Evolutionary conservation across 306 rosid genomes (phyloP), one percentile per base, ranked within the genome.

Genomic region (Hylodesmum podocarpum): DNA sequence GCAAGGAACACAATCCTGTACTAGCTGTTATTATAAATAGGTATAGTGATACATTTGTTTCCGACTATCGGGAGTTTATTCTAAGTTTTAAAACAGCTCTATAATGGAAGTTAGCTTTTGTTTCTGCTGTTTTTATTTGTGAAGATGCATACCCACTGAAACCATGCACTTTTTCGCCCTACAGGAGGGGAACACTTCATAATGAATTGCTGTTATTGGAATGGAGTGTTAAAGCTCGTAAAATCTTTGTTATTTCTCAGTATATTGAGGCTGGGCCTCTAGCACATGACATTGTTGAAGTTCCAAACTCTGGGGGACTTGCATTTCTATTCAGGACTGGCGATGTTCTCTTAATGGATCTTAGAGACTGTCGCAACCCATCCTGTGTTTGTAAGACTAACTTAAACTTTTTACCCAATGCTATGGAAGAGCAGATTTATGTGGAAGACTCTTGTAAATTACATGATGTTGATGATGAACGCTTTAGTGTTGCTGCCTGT

Each of bases 331-430:
- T 94, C 80, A 85, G 97, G 83, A 90, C 85, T 66, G 98, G 95
- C 78, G 98, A 94, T 84, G 84, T 86, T 84, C 88, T 94, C 76
- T 77, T 94, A 71, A 89, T 94, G 98, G 93, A 94, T 84, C 88
- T 94, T 76, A 87, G 93, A 87, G 97, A 94, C 77, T 80, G 84
- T 62, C 75, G 40, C 46, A 86, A 80, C 25, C 97, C 98, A 43
- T 73, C 66, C 43, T 92, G 96, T 83, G 85, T 86, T 72, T 83
- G 77, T 69, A 83, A 81, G 90, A 87, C 93, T 55, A 84, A 83
- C 90, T 85, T 89, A 72, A 86, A 88, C 80, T 73, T 88, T 75
- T 82, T 87, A 79, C 84, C 95, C 10, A 80, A 77, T 82, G 86
- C 82, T 11, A 82, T 86, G 70, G 94, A 91, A 78, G 98, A 91